A percentile compares a stretch with the other conserved stretches of the same genome.
phyloP scores from a whole-genome alignment of 2,329 filamentous ascomycete genomes.

The Alternaria tenuissima region DNA sequence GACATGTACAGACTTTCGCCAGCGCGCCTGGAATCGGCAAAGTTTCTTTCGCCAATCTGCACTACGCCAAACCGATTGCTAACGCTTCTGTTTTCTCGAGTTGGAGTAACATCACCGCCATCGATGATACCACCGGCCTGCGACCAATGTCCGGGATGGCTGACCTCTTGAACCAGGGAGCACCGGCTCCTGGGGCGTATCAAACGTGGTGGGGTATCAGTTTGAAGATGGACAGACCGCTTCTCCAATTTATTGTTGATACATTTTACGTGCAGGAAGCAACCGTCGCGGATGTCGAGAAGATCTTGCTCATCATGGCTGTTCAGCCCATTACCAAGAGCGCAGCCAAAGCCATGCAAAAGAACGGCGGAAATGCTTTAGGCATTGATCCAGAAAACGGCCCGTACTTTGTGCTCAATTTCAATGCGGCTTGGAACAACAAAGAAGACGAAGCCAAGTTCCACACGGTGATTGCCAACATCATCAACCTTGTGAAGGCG shows the following conservation, averaged over 20 bases:
- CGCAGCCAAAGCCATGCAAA: conserved; percentile 19
- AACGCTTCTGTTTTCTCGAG: conserved; percentile 35
- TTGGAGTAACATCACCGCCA: conserved; percentile 32
- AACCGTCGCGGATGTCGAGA: conserved; percentile 22
- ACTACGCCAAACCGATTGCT: conserved; percentile 34
- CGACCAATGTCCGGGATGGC: conserved; percentile 30
- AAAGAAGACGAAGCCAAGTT: conserved; percentile 19
- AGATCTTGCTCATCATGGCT: conserved; percentile 26
- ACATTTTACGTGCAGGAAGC: conserved; percentile 24
- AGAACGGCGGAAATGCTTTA: conserved; percentile 37
- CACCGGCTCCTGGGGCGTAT: conserved; percentile 11
- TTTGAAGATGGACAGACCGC: conserved; percentile 25
- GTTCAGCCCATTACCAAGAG: conserved; percentile 25
- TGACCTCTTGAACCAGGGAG: conserved; percentile 21
- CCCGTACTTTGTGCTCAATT: conserved; percentile 26
- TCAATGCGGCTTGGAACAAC: conserved; percentile 20
- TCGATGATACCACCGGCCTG: conserved; percentile 32
- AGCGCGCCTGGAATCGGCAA: conserved; percentile 26
- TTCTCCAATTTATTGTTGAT: conserved; percentile 21
- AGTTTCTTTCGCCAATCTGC: conserved; percentile 27
- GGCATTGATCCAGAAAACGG: conserved; percentile 27
- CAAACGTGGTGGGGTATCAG: conserved; percentile 33
- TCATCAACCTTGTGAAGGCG: conserved; percentile 10
- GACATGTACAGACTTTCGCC: conserved; percentile 29
- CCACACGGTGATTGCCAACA: conserved; percentile 13